These are phyloP conservation scores for Microdochium paspali DNA, from an alignment of 2,329 filamentous ascomycete species.

Conservation along the genomic window DNA sequence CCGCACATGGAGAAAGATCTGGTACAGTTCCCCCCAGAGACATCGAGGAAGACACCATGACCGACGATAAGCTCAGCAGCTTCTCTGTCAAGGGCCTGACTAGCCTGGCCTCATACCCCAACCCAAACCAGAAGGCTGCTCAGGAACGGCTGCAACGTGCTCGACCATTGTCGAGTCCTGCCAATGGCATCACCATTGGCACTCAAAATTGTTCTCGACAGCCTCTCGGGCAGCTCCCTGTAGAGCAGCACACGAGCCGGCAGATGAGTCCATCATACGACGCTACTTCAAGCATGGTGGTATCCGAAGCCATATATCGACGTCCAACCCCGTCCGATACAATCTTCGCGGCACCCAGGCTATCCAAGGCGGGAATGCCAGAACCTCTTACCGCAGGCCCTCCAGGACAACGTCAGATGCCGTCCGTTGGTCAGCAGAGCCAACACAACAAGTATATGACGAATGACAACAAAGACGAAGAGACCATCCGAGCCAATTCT, in stretches of 20 bases:
- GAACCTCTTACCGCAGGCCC: conserved; percentile 44
- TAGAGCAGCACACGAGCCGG: not conserved
- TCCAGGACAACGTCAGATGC: conserved; percentile 41
- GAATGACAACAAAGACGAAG: conserved; percentile 1
- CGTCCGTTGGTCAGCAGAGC: conserved; percentile 22
- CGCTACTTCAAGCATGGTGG: conserved; percentile 1
- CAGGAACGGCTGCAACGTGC: conserved; percentile 31
- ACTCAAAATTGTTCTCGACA: conserved; percentile 7
- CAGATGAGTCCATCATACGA: not conserved
- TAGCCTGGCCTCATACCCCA: conserved; percentile 45
- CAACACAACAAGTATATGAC: not conserved
- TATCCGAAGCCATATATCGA: conserved; percentile 3
- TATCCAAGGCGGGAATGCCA: conserved; percentile 30
- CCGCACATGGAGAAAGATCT: conserved; percentile 2
- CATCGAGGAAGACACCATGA: conserved; percentile 15
- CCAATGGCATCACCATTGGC: conserved; percentile 7
- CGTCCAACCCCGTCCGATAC: conserved; percentile 6
- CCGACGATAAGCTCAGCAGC: conserved; percentile 22
- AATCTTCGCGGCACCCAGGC: conserved; percentile 10
- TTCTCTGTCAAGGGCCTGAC: conserved; percentile 36
- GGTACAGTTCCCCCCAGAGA: conserved; percentile 3
- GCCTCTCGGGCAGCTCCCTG: not conserved
- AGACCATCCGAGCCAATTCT: not conserved
- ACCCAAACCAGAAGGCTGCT: conserved; percentile 42
- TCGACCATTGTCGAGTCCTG: conserved; percentile 9